Evolutionary conservation across 768 basidiomycete species (phyloP), one percentile per base, ranked within the genome.

Genomic region (Lactarius tabidus): DNA sequence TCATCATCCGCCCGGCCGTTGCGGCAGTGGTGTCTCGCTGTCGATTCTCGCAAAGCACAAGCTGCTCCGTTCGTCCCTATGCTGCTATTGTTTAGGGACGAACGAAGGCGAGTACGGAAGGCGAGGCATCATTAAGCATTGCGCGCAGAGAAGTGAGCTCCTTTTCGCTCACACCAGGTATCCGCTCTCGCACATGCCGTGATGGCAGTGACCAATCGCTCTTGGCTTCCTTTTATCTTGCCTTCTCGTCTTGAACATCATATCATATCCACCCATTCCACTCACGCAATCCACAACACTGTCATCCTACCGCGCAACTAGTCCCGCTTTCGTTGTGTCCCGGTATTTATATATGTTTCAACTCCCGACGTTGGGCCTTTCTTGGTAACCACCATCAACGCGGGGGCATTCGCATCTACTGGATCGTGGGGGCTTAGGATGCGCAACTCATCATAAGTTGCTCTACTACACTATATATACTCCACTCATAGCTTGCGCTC

Each of bases 61-160:
- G 14, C 23, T 55, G 45, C 58, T 41, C 29, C 33, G 36, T 53
- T 61, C 59, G 59, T 38, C 8, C 54, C 28, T 60, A 38, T 38
- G 53, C 45, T 45, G 45, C 14, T 23, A 12, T 38, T 17, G 62
- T 18, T 56, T 56, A 35, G 29, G 59, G 6, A 39, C 45, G 64
- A 61, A 36, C 23, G 54, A 48, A 52, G 64, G 38, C 31, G 23
- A 20, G 45, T 41, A 60, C 28, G 55, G 60, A 35, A 23, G n/a
- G 31, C 12, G 48, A 10, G 6, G 23, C 60, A 29, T 20, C 55
- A 20, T 53, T 48, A n/a, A n/a, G n/a, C 10, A 33, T 17, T 3
- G 26, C 26, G 23, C 26, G 26, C 48, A 23, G 12, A 26, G 45
- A 48, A 14, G 2, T 1, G 26, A 51, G 48, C 23, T 28, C 48